A percentile compares a stretch with the other conserved stretches of the same genome.
These are phyloP conservation scores for Lipomyces anomalus DNA, from an alignment of 805 yeast species.

Conservation along the genomic window DNA sequence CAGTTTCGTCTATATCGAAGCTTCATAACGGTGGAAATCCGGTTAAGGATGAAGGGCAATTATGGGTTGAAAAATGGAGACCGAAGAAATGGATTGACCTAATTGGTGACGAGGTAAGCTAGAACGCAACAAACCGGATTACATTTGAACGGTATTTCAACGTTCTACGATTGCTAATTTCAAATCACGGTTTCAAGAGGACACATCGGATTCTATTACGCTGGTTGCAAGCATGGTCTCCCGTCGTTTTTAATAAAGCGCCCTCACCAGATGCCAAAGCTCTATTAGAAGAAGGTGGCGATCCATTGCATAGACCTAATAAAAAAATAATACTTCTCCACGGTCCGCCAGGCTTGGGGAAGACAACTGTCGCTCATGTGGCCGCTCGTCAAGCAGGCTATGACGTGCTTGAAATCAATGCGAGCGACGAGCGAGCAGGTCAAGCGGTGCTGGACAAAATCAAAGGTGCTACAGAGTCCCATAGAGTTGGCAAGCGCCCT, in stretches of 20 bases:
- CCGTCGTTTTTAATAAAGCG: slow-evolving; percentile 46
- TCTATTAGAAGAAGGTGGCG: slow-evolving; percentile 28
- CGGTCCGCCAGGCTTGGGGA: slow-evolving; percentile 94
- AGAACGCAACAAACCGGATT: neutral
- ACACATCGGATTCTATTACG: slow-evolving; percentile 52
- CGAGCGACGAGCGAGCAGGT: slow-evolving; percentile 72
- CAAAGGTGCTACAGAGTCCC: slow-evolving; percentile 56
- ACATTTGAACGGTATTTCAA: neutral
- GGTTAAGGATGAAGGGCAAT: neutral
- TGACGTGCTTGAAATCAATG: slow-evolving; percentile 76
- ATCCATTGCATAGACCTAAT: slow-evolving; percentile 54
- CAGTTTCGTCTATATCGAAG: neutral
- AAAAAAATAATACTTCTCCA: slow-evolving; percentile 65
- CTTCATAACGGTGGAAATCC: neutral
- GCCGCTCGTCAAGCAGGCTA: slow-evolving; percentile 79
- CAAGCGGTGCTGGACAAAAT: slow-evolving; percentile 50
- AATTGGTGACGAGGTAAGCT: slow-evolving; percentile 55
- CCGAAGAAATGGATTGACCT: slow-evolving; percentile 60
- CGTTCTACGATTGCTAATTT: neutral
- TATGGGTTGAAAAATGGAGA: slow-evolving; percentile 60
- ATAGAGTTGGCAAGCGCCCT: slow-evolving; percentile 62
- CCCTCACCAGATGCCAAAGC: slow-evolving; percentile 18
- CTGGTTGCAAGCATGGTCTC: slow-evolving; percentile 67
- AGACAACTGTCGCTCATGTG: slow-evolving; percentile 81
- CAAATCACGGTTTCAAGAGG: slow-evolving; percentile 22